These are phyloP conservation scores for Ogataea naganishii DNA, from an alignment of 805 yeast species.

Conservation along the genomic window DNA sequence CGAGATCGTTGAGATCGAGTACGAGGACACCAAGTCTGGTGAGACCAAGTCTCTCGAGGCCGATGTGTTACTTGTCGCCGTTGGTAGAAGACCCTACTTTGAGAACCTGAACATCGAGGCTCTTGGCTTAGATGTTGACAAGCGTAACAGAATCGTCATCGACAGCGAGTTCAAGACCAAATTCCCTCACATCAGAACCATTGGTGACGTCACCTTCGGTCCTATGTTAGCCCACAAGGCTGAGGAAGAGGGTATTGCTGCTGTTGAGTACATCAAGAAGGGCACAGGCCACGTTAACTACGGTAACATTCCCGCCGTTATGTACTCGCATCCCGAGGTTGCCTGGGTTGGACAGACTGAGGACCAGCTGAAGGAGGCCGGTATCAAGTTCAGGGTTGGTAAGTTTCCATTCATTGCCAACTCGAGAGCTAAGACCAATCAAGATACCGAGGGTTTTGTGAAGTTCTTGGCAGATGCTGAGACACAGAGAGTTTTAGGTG, in stretches of 20 bases:
- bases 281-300: conserved; percentile 99
- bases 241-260: conserved; percentile 99
- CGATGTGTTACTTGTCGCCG: conserved; percentile 91
- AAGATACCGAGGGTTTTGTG: conserved; percentile 95
- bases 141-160: conserved; percentile 87
- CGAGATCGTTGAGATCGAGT: conserved; percentile 77
- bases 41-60: conserved; percentile 73
- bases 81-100: conserved; percentile 97
- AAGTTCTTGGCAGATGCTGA: conserved; percentile 94
- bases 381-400: conserved; percentile 87
- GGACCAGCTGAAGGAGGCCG: conserved; percentile 87
- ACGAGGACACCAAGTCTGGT: conserved; percentile 84
- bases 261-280: conserved; percentile 84
- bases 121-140: conserved; percentile 84
- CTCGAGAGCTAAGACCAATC: conserved; percentile 98
- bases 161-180: conserved; percentile 91
- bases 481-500: conserved; percentile 93
- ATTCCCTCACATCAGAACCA: conserved; percentile 87
- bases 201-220: conserved; percentile 98
- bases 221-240: conserved; percentile 99
- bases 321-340: conserved; percentile 99
- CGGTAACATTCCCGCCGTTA: conserved; percentile 94
- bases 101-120: conserved; percentile 83
- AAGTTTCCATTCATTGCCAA: conserved; percentile 98
- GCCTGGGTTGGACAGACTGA: conserved; percentile 99